phyloP scores from a whole-genome alignment of 805 yeast species.

The Hanseniaspora pseudoguilliermondii region DNA sequence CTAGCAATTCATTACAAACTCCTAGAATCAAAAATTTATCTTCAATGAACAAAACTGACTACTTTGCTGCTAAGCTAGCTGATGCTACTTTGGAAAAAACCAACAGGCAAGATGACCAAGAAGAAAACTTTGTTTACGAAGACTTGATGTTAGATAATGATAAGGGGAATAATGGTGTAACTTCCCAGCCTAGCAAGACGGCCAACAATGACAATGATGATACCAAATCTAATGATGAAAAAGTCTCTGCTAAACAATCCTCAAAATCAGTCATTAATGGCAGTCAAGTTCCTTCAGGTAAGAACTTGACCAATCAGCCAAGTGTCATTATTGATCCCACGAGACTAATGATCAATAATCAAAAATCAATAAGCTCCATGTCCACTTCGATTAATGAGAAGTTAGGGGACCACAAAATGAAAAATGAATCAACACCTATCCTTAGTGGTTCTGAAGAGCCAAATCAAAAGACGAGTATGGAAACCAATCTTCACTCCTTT shows the following conservation, averaged over 20 bases:
- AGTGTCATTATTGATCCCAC: slow-evolving; percentile 13
- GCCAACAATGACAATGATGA: slow-evolving; percentile 15
- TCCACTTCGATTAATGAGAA: background rate
- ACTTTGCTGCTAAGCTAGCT: slow-evolving; percentile 89
- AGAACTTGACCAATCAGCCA: slow-evolving; percentile 11
- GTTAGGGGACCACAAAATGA: background rate
- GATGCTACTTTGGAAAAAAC: slow-evolving; percentile 58
- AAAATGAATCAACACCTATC: background rate
- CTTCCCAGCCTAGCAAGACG: background rate
- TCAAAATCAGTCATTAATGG: background rate
- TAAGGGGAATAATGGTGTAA: slow-evolving; percentile 16
- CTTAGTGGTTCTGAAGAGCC: background rate
- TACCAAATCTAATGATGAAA: slow-evolving; percentile 4
- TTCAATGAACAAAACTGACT: slow-evolving; percentile 49
- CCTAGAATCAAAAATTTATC: slow-evolving; percentile 12
- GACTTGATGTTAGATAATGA: slow-evolving; percentile 21
- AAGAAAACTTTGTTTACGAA: slow-evolving; percentile 94
- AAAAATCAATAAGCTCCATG: background rate
- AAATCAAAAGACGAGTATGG: background rate
- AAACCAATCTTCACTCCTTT: background rate
- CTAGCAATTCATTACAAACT: slow-evolving; percentile 1
- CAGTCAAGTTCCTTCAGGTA: background rate
- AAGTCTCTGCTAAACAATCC: slow-evolving; percentile 5
- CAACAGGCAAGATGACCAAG: slow-evolving; percentile 76
- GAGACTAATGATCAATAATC: slow-evolving; percentile 6